These are phyloP conservation scores for Phytophthora pluvialis DNA, from an alignment of 352 stramenopile genomes.

Conservation along the genomic window DNA sequence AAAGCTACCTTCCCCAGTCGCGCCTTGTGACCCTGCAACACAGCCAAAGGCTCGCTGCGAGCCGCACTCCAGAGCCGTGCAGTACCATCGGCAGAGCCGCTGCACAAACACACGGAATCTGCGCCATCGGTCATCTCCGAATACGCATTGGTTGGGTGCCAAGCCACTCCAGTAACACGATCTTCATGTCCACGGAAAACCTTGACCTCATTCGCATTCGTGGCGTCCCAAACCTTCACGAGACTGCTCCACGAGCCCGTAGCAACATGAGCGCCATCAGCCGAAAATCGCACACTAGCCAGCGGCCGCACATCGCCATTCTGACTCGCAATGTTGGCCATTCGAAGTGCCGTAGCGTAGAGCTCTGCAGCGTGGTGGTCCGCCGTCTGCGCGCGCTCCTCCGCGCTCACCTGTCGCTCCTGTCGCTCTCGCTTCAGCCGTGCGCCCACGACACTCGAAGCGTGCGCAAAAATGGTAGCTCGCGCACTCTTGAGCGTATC, in stretches of 20 bases:
- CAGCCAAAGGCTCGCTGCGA: conserved; percentile 58
- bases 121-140: conserved; percentile 66
- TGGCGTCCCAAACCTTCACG: conserved; percentile 95
- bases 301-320: conserved; percentile 94
- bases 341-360: conserved; percentile 77
- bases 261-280: conserved; percentile 67
- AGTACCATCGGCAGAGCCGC: conserved; percentile 78
- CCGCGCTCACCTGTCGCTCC: conserved; percentile 37
- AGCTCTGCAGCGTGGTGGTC: conserved; percentile 77
- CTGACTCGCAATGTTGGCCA: conserved; percentile 93
- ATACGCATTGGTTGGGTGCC: conserved; percentile 67
- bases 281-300: conserved; percentile 70
- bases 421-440: conserved; percentile 63
- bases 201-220: conserved; percentile 64
- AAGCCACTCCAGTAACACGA: conserved; percentile 87
- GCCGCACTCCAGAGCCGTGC: conserved; percentile 75
- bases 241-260: conserved; percentile 94
- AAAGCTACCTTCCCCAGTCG: conserved; percentile 92
- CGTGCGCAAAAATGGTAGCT: conserved; percentile 82
- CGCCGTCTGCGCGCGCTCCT: conserved; percentile 51
- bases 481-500: conserved; percentile 87
- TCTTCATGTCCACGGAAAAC: conserved; percentile 89
- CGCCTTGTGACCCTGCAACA: conserved; percentile 74
- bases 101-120: conserved; percentile 74
- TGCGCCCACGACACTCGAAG: conserved; percentile 60